Evolutionary conservation across 768 basidiomycete genomes (phyloP).

Genomic region (Pleurotus platypus): DNA sequence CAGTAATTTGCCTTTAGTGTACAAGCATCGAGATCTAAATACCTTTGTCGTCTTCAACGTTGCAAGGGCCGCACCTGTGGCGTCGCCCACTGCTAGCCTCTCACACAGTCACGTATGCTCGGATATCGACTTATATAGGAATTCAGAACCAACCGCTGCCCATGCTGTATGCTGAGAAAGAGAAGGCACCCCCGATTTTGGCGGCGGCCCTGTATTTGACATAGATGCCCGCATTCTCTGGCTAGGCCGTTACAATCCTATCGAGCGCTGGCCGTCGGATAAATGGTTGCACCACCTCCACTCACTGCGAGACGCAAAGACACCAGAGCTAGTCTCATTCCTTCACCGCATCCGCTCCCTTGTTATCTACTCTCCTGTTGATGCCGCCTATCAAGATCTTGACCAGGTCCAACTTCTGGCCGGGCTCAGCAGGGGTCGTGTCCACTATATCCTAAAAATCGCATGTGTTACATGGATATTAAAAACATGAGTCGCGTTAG

Average conservation of each 20-base stretch:
- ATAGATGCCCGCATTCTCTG: no score
- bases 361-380: slow-evolving; percentile 33
- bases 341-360: slow-evolving; percentile 9
- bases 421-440: slow-evolving; percentile 45
- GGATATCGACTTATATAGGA: slow-evolving; percentile 2
- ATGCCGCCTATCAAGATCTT: slow-evolving; percentile 65
- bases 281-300: no score
- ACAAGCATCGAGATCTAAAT: neutral
- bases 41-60: slow-evolving; percentile 7
- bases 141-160: neutral
- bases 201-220: no score
- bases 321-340: neutral
- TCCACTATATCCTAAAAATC: slow-evolving; percentile 59
- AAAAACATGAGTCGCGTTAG: neutral
- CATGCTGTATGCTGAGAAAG: neutral
- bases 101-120: neutral
- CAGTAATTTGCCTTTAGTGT: neutral
- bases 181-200: neutral
- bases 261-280: no score
- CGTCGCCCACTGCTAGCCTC: neutral
- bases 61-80: slow-evolving; percentile 4
- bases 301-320: no score
- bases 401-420: slow-evolving; percentile 43
- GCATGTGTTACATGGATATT: neutral
- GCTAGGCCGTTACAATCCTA: no score